Base-by-base conservation (phyloP, 225 moss, liverwort and hornwort genomes). In the Marchantia paleacea region DNA sequence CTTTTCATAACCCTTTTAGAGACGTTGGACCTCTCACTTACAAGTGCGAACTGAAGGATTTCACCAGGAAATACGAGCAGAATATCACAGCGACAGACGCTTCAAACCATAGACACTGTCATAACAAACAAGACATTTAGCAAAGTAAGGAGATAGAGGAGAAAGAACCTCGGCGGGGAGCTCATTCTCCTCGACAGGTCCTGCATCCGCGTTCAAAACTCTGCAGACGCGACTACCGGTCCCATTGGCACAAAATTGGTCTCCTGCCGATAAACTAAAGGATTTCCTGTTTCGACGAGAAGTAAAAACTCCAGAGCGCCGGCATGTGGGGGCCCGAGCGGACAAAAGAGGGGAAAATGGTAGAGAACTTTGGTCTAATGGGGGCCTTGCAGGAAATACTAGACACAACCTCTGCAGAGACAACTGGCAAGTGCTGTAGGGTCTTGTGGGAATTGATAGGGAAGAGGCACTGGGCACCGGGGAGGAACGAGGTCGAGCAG, bases 131-230 rank as follows among this genome's bases (percentile, higher is more conserved):
- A 7, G 15, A 8, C 14, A 55, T 19, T 29, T 26, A 55, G 15
- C 29, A 55, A 26, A 54, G n/a, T 51, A n/a, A 29, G 26, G 65
- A 81, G 75, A 49, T 70, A 65, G 51, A 4, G 31, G 39, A 57
- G 60, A 31, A 39, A 57, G 14, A 53, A 86, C 86, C 86, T 87
- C 86, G 10, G 75, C 29, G 51, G 86, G 71, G 16, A 47, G 74
- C 50, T 76, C 84, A 58, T 80, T 22, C 30, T 82, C 86, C n/a
- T 79, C 84, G 30, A 86, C 74, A 25, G 83, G 79, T 70, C 84
- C 75, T 65, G 76, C 86, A 82, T 87, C 84, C n/a, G 86, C 86
- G 67, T 87, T 87, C 71, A 87, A 18, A 65, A 87, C 64, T 82
- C 72, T 81, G 81, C 81, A 87, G 64, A 81, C 81, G 78, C 18